Evolutionary conservation across 2,329 filamentous ascomycete genomes (phyloP).

Genomic region (Diaporthe vaccinii): DNA sequence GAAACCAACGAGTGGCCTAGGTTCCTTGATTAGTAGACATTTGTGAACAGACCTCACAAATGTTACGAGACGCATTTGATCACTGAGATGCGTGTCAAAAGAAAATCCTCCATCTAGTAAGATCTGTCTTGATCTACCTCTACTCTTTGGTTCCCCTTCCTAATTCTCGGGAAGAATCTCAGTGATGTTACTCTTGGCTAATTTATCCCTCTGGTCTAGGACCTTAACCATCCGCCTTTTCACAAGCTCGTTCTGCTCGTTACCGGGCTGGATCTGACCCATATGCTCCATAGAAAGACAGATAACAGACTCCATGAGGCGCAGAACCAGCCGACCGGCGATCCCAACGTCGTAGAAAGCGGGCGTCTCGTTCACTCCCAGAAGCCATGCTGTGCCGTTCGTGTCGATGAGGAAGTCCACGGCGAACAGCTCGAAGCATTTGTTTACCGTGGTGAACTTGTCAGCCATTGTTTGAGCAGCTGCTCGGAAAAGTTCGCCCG

Average conservation of each 20-base stretch:
- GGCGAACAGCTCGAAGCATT: constrained; percentile 55
- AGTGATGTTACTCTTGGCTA: constrained; percentile 17
- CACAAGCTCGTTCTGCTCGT: constrained; percentile 34
- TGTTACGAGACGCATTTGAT: too few relatives aligned
- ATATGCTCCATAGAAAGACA: constrained; percentile 53
- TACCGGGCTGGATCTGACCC: constrained; percentile 41
- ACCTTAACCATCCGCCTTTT: background rate
- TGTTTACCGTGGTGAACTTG: constrained; percentile 53
- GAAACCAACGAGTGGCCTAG: too few relatives aligned
- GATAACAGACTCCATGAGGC: constrained; percentile 54
- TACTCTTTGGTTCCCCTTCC: too few relatives aligned
- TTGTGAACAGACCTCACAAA: too few relatives aligned
- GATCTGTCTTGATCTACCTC: background rate
- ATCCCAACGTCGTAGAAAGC: constrained; percentile 53
- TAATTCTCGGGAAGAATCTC: constrained; percentile 4
- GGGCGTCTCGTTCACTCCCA: constrained; percentile 56
- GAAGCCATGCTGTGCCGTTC: constrained; percentile 50
- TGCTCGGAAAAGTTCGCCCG: constrained; percentile 51
- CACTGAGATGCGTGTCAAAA: too few relatives aligned
- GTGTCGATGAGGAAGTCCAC: constrained; percentile 54
- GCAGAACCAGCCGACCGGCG: constrained; percentile 50
- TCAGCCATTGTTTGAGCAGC: constrained; percentile 55
- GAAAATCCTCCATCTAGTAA: background rate
- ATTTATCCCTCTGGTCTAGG: constrained; percentile 3
- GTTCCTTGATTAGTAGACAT: too few relatives aligned